These are phyloP conservation scores for Phytopythium chamaehyphon DNA, from an alignment of 352 stramenopile species.

Conservation along the genomic window DNA sequence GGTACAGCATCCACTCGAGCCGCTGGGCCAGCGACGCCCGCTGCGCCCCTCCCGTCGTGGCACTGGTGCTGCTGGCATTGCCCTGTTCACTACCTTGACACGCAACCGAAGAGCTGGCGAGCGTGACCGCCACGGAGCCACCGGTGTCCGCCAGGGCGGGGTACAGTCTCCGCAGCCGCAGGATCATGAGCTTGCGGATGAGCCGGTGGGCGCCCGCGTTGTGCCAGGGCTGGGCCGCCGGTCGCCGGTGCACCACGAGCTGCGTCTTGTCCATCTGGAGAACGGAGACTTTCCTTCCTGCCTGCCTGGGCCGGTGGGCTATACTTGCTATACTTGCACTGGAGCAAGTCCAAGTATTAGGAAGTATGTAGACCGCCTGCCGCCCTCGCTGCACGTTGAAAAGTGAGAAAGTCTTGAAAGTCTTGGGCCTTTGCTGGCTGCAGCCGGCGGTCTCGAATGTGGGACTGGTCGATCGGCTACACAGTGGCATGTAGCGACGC, in stretches of 20 bases:
- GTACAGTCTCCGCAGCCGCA: conserved; percentile 20
- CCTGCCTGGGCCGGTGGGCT: too few species aligned
- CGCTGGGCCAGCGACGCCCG: conserved; percentile 42
- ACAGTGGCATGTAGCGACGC: too few species aligned
- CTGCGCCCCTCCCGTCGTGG: neutral
- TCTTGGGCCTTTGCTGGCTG: too few species aligned
- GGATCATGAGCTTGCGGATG: conserved; percentile 33
- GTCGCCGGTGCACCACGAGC: neutral
- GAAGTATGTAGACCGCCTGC: too few species aligned
- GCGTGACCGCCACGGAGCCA: conserved; percentile 4
- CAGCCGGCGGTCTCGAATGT: too few species aligned
- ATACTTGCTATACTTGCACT: too few species aligned
- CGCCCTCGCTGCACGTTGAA: too few species aligned
- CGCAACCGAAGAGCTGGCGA: conserved; percentile 3
- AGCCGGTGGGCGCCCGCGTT: conserved; percentile 21
- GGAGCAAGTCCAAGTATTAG: too few species aligned
- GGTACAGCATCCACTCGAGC: conserved; percentile 74
- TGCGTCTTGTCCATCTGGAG: neutral
- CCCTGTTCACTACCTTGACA: neutral
- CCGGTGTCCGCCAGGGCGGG: conserved; percentile 12
- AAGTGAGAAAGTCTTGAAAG: too few species aligned
- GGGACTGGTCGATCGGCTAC: too few species aligned
- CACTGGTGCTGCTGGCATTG: neutral
- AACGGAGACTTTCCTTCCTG: too few species aligned
- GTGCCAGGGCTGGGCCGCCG: conserved; percentile 18